Evolutionary conservation across 140 eudicot genomes (phyloP).

Genomic region (Stevia rebaudiana): DNA sequence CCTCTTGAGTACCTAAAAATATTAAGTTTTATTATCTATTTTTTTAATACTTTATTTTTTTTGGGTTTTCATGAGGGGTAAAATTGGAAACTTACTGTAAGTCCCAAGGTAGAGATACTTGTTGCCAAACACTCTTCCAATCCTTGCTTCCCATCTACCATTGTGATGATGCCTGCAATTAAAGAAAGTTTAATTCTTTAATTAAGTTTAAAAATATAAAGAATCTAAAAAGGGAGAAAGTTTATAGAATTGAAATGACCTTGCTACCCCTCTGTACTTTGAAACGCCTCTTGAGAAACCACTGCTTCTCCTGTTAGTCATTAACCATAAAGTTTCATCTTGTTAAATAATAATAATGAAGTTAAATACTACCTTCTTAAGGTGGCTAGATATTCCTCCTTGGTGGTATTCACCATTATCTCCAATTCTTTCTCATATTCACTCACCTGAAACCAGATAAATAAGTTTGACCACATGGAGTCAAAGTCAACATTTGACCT

Average conservation of each 20-base stretch:
- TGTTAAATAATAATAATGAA: background rate
- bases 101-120: conserved; percentile 84
- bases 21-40: background rate
- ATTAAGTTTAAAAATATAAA: background rate
- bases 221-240: background rate
- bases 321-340: background rate
- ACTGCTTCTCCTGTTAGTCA: conserved; percentile 61
- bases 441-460: conserved; percentile 37
- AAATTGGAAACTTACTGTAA: conserved; percentile 42
- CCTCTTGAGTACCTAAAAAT: conserved; percentile 71
- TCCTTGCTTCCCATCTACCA: conserved; percentile 96
- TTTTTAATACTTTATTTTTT: no score
- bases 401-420: conserved; percentile 62
- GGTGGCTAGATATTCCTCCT: conserved; percentile 81
- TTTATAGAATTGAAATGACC: conserved; percentile 33
- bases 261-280: conserved; percentile 92
- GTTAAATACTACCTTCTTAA: conserved; percentile 53
- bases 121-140: conserved; percentile 89
- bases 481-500: background rate
- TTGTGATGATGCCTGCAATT: conserved; percentile 75
- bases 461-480: background rate
- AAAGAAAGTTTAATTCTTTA: background rate
- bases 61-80: background rate
- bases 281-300: conserved; percentile 96
- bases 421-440: conserved; percentile 68